Conservation (phyloP, 768 basidiomycete genomes). For the Lanmaoa pseudosensibilis region DNA sequence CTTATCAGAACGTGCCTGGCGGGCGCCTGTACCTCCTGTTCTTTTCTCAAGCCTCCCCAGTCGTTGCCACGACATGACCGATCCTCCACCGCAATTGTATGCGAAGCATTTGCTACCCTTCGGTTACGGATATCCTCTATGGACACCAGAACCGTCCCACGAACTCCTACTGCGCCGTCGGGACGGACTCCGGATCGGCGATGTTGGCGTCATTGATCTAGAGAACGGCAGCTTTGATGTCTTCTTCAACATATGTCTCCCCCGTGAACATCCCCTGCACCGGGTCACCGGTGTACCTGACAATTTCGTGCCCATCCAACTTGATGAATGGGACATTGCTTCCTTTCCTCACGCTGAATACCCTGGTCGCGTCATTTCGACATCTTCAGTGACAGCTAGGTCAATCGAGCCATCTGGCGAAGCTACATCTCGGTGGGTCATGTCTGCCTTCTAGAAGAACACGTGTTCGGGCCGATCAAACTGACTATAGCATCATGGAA, state of each 20-base stretch:
- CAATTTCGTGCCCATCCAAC: slow-evolving; percentile 24
- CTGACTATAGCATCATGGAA: background rate
- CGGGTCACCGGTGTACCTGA: slow-evolving; percentile 24
- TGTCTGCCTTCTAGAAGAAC: background rate
- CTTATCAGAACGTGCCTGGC: too few relatives aligned
- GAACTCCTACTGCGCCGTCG: background rate
- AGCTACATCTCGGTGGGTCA: background rate
- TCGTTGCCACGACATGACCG: background rate
- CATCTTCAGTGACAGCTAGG: slow-evolving; percentile 11
- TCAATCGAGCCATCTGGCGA: background rate
- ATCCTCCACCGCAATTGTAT: slow-evolving; percentile 16
- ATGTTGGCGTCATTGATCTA: slow-evolving; percentile 34
- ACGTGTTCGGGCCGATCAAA: background rate
- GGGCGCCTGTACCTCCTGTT: too few relatives aligned
- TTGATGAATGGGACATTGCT: slow-evolving; percentile 7
- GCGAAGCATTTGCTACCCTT: slow-evolving; percentile 8
- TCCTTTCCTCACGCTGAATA: slow-evolving; percentile 10
- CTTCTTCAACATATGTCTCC: slow-evolving; percentile 38
- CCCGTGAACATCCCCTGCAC: slow-evolving; percentile 29
- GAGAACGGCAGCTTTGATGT: slow-evolving; percentile 36
- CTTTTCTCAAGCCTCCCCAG: background rate
- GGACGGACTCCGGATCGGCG: slow-evolving; percentile 34
- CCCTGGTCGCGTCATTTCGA: slow-evolving; percentile 14
- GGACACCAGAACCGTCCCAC: slow-evolving; percentile 32
- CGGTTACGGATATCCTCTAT: slow-evolving; percentile 33